phyloP scores from a whole-genome alignment of 148 eudicot genomes.

The Camellia japonica region DNA sequence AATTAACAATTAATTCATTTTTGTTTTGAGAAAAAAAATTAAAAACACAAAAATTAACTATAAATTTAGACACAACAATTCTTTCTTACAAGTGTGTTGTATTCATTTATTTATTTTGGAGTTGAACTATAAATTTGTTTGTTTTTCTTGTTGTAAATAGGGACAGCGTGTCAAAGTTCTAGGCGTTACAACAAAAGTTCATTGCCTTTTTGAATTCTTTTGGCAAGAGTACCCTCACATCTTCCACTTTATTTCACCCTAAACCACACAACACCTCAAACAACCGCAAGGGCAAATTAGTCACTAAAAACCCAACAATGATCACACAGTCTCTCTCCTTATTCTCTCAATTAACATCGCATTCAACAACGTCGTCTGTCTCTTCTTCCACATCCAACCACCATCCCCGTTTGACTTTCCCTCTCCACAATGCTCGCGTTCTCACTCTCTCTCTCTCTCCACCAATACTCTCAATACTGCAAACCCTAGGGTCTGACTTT shows the following conservation, averaged over 20 bases:
- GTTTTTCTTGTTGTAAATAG: too few relatives aligned
- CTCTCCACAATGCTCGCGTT: neutral
- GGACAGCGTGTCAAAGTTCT: too few relatives aligned
- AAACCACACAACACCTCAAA: neutral
- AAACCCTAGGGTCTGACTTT: neutral
- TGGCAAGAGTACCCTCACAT: neutral
- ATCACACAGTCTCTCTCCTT: neutral
- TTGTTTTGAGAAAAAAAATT: too few relatives aligned
- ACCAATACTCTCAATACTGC: neutral
- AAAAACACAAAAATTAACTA: too few relatives aligned
- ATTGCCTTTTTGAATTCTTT: neutral
- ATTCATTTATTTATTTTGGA: too few relatives aligned
- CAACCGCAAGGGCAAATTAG: neutral
- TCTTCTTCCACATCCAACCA: constrained; percentile 11
- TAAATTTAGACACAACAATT: too few relatives aligned
- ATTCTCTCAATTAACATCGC: neutral
- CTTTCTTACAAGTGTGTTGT: too few relatives aligned
- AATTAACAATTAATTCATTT: too few relatives aligned
- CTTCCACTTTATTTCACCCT: neutral
- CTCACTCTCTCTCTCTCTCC: neutral
- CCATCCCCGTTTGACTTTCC: neutral
- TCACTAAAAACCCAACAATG: neutral
- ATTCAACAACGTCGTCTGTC: neutral
- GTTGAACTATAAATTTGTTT: too few relatives aligned
- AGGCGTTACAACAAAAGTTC: neutral